phyloP scores from a whole-genome alignment of 495 filamentous ascomycete genomes.

The Oidiodendron maius region DNA sequence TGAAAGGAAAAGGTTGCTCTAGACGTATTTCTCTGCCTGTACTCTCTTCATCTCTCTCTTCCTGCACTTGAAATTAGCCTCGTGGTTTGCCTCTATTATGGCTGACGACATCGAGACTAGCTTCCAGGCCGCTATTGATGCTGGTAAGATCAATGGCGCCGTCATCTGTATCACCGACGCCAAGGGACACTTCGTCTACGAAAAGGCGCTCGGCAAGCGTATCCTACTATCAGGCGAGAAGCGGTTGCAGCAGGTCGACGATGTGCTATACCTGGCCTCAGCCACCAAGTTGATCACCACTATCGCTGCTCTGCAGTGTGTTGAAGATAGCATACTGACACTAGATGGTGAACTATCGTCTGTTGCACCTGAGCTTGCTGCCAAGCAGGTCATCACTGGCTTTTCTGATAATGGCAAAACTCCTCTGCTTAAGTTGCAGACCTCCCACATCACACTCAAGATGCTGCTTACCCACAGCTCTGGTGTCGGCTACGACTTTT shows the following conservation, averaged over 20 bases:
- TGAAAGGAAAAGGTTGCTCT: too few relatives aligned
- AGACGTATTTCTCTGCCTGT: too few relatives aligned
- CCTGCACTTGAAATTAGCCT: too few relatives aligned
- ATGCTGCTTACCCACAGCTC: constrained; percentile 3
- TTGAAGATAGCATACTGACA: constrained; percentile 31
- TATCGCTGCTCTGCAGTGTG: constrained; percentile 32
- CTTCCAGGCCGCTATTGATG: constrained; percentile 33
- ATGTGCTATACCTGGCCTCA: constrained; percentile 18
- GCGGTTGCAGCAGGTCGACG: constrained; percentile 26
- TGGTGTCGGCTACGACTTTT: constrained; percentile 2
- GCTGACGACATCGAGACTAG: constrained; percentile 19
- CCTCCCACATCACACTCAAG: constrained; percentile 15
- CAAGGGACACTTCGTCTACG: constrained; percentile 22
- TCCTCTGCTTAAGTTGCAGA: constrained; percentile 22
- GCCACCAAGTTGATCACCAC: constrained; percentile 30
- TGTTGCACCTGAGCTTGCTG: constrained; percentile 19
- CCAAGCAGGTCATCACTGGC: constrained; percentile 11
- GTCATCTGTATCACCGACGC: constrained; percentile 32
- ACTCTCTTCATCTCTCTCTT: too few relatives aligned
- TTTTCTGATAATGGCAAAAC: too few relatives aligned
- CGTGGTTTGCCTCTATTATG: constrained; percentile 1
- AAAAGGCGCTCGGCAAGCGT: constrained; percentile 19
- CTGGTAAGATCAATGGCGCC: constrained; percentile 41
- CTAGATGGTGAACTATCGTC: background rate
- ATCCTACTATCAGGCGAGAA: constrained; percentile 40